Conservation (phyloP, 257 asterid genomes). For the Solanum infundibuliforme region DNA sequence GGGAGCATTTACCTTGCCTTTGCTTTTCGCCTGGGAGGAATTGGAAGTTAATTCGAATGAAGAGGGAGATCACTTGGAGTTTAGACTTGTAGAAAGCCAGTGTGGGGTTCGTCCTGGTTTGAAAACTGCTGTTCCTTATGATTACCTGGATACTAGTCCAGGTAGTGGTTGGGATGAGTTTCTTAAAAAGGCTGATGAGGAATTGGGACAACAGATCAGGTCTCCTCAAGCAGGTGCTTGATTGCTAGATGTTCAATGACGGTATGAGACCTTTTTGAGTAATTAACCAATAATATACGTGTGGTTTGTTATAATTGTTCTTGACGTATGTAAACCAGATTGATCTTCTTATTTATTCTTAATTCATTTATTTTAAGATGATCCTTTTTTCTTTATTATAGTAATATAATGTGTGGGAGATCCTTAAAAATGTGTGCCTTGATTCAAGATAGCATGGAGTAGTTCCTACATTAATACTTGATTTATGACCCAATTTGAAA, state of each 20-base stretch:
- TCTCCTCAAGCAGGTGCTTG: conserved; percentile 40
- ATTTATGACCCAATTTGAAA: not conserved
- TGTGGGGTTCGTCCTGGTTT: conserved; percentile 78
- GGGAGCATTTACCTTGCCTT: conserved; percentile 70
- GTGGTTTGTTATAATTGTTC: not conserved
- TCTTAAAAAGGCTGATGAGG: conserved; percentile 49
- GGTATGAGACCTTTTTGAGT: conserved; percentile 1
- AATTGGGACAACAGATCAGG: conserved; percentile 28
- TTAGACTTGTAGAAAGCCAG: conserved; percentile 48
- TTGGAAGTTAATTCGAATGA: conserved; percentile 38
- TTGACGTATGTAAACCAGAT: not conserved
- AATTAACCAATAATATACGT: not conserved
- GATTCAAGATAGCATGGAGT: not conserved
- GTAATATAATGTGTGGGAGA: not conserved
- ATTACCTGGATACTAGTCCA: conserved; percentile 65
- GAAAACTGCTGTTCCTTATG: conserved; percentile 83
- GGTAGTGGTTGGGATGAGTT: conserved; percentile 95
- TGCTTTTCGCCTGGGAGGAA: conserved; percentile 77
- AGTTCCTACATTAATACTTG: not conserved
- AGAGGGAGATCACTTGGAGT: conserved; percentile 27
- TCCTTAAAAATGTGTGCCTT: not conserved
- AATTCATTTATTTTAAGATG: not conserved
- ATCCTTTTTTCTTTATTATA: not conserved
- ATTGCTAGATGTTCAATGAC: not conserved
- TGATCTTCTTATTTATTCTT: not conserved